A percentile compares a stretch with the other conserved stretches of the same genome.
phyloP scores from a whole-genome alignment of 2,329 filamentous ascomycete genomes.

The Claviceps digitariae region DNA sequence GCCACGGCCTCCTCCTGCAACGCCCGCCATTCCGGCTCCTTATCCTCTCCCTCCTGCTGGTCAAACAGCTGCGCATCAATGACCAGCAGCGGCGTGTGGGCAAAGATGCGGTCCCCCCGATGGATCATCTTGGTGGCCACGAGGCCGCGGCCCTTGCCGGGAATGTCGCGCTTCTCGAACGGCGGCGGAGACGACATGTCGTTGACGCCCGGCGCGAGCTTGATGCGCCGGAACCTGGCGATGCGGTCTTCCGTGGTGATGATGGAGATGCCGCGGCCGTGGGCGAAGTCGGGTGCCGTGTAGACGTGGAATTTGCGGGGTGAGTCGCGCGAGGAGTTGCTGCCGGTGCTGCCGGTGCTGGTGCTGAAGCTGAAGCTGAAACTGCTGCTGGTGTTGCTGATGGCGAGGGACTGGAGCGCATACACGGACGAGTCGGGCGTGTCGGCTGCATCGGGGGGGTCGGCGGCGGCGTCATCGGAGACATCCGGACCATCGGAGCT shows the following conservation, averaged over 20 bases:
- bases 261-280: constrained; percentile 24
- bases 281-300: constrained; percentile 20
- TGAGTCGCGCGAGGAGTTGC: not conserved
- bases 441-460: no score
- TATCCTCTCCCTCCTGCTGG: no score
- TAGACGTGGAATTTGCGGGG: constrained; percentile 27
- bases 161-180: constrained; percentile 11
- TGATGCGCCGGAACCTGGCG: constrained; percentile 8
- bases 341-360: not conserved
- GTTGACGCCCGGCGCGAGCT: constrained; percentile 14
- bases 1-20: constrained; percentile 4
- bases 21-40: not conserved
- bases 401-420: no score
- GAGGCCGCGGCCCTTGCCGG: constrained; percentile 13
- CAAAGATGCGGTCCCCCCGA: constrained; percentile 10
- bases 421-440: no score
- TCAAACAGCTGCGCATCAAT: constrained; percentile 2
- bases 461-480: no score
- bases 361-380: no score
- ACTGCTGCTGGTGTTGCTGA: not conserved
- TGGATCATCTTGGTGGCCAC: constrained; percentile 13
- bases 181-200: constrained; percentile 2
- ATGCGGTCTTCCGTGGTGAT: constrained; percentile 22
- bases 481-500: no score
- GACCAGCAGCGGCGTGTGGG: constrained; percentile 7